A percentile compares a stretch with the other conserved stretches of the same genome.
phyloP scores from a whole-genome alignment of 768 basidiomycete genomes.

The Leccinum broughii region DNA sequence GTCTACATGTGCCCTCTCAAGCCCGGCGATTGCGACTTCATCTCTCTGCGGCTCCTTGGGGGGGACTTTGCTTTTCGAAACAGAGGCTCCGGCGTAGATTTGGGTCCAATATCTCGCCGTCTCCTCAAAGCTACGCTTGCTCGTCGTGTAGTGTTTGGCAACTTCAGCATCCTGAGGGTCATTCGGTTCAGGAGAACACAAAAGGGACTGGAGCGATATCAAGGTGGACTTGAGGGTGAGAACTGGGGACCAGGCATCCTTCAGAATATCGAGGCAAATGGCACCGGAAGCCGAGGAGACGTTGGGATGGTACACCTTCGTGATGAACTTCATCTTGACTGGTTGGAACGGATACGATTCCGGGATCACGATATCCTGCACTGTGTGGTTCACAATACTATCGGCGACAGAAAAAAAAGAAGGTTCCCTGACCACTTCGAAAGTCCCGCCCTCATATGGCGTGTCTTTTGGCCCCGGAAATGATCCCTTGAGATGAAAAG shows the following conservation, averaged over 20 bases:
- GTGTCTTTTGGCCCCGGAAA: slow-evolving; percentile 93
- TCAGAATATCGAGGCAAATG: slow-evolving; percentile 85
- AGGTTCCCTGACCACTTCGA: slow-evolving; percentile 73
- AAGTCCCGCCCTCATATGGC: slow-evolving; percentile 89
- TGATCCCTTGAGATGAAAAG: slow-evolving; percentile 88
- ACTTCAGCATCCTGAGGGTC: slow-evolving; percentile 99
- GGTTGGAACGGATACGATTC: slow-evolving; percentile 92
- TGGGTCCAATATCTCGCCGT: slow-evolving; percentile 95
- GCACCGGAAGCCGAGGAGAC: slow-evolving; percentile 92
- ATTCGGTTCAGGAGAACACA: slow-evolving; percentile 92
- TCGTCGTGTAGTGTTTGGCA: slow-evolving; percentile 94
- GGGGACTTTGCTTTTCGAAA: slow-evolving; percentile 40
- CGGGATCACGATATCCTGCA: slow-evolving; percentile 88
- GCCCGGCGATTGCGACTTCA: slow-evolving; percentile 70
- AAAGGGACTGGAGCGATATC: slow-evolving; percentile 89
- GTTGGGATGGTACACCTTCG: slow-evolving; percentile 96
- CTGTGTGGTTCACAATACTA: slow-evolving; percentile 3
- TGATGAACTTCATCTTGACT: slow-evolving; percentile 98
- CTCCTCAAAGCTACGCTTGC: slow-evolving; percentile 82
- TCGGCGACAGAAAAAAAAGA: slow-evolving; percentile 5
- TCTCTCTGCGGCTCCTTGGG: slow-evolving; percentile 36
- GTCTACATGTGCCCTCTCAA: slow-evolving; percentile 81
- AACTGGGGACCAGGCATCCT: slow-evolving; percentile 94
- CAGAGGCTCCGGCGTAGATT: slow-evolving; percentile 81
- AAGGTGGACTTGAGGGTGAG: slow-evolving; percentile 95